Conservation (phyloP, 257 asterid genomes). For the Lycium ferocissimum region DNA sequence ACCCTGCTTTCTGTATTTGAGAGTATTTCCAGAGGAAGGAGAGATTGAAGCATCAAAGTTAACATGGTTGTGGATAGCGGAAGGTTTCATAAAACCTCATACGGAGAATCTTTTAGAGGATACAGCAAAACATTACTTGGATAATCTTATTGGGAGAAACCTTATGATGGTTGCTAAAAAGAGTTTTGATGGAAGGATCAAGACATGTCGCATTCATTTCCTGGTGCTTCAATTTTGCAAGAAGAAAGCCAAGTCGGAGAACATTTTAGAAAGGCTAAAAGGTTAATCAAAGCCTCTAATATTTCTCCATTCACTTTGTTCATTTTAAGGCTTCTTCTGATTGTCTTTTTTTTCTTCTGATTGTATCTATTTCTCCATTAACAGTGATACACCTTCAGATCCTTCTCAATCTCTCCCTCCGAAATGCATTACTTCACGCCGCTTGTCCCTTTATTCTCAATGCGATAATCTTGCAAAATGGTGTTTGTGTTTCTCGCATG, state of each 20-base stretch:
- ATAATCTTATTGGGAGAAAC: constrained; percentile 32
- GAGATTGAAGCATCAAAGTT: constrained; percentile 8
- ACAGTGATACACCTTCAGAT: neutral
- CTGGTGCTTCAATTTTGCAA: constrained; percentile 23
- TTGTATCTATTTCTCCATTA: neutral
- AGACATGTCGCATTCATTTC: constrained; percentile 36
- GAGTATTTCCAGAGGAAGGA: constrained; percentile 28
- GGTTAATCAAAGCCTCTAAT: neutral
- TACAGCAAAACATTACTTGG: constrained; percentile 26
- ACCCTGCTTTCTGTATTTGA: constrained; percentile 36
- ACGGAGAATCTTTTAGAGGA: constrained; percentile 10
- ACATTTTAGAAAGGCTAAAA: neutral
- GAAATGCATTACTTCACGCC: neutral
- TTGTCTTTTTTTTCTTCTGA: too few relatives aligned
- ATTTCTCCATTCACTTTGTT: neutral
- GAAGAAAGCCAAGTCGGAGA: constrained; percentile 14
- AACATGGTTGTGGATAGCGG: constrained; percentile 33
- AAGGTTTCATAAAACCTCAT: constrained; percentile 9
- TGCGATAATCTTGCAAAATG: neutral
- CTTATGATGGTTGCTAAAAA: neutral
- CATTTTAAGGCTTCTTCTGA: neutral
- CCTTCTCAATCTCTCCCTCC: neutral
- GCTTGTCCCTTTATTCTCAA: neutral
- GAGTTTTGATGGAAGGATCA: constrained; percentile 31
- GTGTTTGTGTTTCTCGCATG: neutral